phyloP scores from a whole-genome alignment of 73 alveolate species.

The Halteria grandinella region DNA sequence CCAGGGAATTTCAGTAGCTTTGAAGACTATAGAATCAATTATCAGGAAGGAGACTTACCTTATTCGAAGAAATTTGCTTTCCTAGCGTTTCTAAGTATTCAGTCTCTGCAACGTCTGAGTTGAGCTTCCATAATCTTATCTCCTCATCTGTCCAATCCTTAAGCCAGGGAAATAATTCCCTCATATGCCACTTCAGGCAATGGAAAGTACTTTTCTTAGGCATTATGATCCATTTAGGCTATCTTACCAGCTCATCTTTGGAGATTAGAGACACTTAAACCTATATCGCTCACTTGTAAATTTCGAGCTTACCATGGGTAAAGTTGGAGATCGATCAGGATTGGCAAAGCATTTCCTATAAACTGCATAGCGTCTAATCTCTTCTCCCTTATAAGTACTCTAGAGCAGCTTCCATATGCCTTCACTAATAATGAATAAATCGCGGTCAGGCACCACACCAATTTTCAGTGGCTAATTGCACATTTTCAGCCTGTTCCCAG shows the following conservation, averaged over 20 bases:
- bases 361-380: conserved; percentile 44
- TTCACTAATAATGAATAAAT: conserved; percentile 32
- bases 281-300: not conserved
- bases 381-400: conserved; percentile 41
- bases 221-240: conserved; percentile 48
- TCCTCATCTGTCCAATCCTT: conserved; percentile 45
- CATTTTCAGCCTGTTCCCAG: not conserved
- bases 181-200: conserved; percentile 28
- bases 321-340: conserved; percentile 19
- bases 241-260: conserved; percentile 42
- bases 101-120: not conserved
- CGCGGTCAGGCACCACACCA: conserved; percentile 38
- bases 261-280: conserved; percentile 40
- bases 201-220: conserved; percentile 40
- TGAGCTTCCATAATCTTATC: conserved; percentile 50
- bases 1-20: conserved; percentile 55
- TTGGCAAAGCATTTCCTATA: conserved; percentile 9
- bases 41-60: not conserved
- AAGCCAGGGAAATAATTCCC: conserved; percentile 36
- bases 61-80: not conserved
- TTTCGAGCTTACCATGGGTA: conserved; percentile 26
- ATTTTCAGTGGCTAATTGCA: conserved; percentile 36
- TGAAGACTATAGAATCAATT: conserved; percentile 12
- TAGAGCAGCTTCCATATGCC: conserved; percentile 42
- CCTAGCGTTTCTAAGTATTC: conserved; percentile 45